Evolutionary conservation across 176 grass and related monocot genomes (phyloP), one percentile per base, ranked within the genome.

Genomic region (Phoenix dactylifera): DNA sequence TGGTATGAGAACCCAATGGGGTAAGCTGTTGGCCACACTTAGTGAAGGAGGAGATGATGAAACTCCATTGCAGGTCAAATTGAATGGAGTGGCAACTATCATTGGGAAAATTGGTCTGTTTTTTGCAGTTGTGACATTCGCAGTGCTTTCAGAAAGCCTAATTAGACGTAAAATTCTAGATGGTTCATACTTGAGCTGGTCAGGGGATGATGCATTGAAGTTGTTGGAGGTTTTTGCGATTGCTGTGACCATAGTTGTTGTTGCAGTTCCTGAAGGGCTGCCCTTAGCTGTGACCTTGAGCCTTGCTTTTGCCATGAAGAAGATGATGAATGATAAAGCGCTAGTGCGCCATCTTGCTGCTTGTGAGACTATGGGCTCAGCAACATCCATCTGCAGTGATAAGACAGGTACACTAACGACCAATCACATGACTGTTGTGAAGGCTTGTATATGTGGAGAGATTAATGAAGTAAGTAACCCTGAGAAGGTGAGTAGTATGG

Each of bases 291-390:
- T 98, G 65, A 98, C 93, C 0, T 67, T 98, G 70, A 92, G 87
- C 49, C 93, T 98, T 50, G 93, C 87, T 54, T 98, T 98, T 73
- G 87, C 93, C 65, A 92, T 98, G 93, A 98, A 98, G 74, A 98
- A 98, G 76, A 98, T 98, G 93, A 98, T 98, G 93, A 88, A 98
- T 85, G 93, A 98, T 73, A 98, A 88, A 63, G 87, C 93, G 49
- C 57, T 98, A 20, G 87, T 98, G 25, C 93, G 84, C 22, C 59
- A 98, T 76, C 78, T 92, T 72, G 84, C 93, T 51, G 93, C 93
- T 69, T 98, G 93, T 74, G 93, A 98, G 56, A 98, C 93, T 67
- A 98, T 98, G 93, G 93, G 93, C 22, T 98, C 93, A 67, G 87
- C 87, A 15, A 91, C 87, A n/a, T 76, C 87, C 51, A 98, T 98